Conservation (phyloP, 768 basidiomycete species). For the Pluteus cervinus region DNA sequence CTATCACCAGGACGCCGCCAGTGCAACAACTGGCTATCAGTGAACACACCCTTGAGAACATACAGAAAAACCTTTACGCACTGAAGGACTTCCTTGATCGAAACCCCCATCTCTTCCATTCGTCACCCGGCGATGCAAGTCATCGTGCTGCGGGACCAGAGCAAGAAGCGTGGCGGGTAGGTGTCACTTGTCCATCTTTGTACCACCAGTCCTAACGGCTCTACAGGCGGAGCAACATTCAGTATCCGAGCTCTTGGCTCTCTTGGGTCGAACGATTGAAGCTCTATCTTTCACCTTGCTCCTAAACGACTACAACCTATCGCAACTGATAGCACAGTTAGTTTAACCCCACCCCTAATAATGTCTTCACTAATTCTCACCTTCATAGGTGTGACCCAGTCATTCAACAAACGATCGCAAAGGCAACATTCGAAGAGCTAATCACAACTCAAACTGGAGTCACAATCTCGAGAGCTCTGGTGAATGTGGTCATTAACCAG, state of each 20-base stretch:
- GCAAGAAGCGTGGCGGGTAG: slow-evolving; percentile 87
- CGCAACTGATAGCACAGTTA: slow-evolving; percentile 78
- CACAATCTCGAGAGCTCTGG: slow-evolving; percentile 81
- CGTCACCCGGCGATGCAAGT: slow-evolving; percentile 64
- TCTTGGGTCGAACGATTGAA: slow-evolving; percentile 85
- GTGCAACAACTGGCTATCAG: slow-evolving; percentile 54
- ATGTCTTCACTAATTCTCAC: slow-evolving; percentile 4
- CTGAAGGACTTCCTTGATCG: slow-evolving; percentile 73
- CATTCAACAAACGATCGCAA: slow-evolving; percentile 60
- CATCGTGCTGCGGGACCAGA: slow-evolving; percentile 57
- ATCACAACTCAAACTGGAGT: slow-evolving; percentile 83
- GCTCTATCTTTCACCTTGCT: slow-evolving; percentile 91
- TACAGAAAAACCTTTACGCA: slow-evolving; percentile 75
- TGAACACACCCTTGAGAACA: slow-evolving; percentile 56
- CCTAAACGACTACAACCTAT: slow-evolving; percentile 84
- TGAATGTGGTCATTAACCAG: slow-evolving; percentile 95
- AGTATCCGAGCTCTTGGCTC: slow-evolving; percentile 65
- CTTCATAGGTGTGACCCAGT: slow-evolving; percentile 61
- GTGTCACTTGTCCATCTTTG: slow-evolving; percentile 7
- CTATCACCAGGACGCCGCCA: slow-evolving; percentile 25
- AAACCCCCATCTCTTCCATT: slow-evolving; percentile 83
- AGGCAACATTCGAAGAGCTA: slow-evolving; percentile 80
- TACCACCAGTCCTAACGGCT: slow-evolving; percentile 6
- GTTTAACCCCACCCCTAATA: slow-evolving; percentile 17
- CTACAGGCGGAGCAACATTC: slow-evolving; percentile 75